These are phyloP conservation scores for Pseudozyma hubeiensis DNA, from an alignment of 1,284 basidiomycete genomes.

Conservation along the genomic window DNA sequence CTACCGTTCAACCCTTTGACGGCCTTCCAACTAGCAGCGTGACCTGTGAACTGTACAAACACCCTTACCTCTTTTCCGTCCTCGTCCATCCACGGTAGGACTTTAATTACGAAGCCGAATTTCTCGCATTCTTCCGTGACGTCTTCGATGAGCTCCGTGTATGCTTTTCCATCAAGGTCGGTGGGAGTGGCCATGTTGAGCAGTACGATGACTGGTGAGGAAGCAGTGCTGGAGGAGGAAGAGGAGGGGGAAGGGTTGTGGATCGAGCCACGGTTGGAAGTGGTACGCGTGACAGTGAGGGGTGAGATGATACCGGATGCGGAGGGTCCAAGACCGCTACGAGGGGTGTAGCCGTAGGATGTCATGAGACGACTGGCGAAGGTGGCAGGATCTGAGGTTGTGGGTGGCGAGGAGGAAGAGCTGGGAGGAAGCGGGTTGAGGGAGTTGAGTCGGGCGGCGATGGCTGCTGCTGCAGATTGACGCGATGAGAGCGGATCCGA, in stretches of 20 bases:
- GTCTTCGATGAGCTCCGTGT: slow-evolving; percentile 17
- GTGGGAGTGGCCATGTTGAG: slow-evolving; percentile 15
- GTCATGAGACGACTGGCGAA: slow-evolving; percentile 61
- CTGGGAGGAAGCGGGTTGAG: slow-evolving; percentile 1
- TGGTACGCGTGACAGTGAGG: slow-evolving; percentile 13
- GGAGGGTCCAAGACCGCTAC: slow-evolving; percentile 59
- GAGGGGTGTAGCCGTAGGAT: slow-evolving; percentile 55
- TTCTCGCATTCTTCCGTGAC: slow-evolving; percentile 48
- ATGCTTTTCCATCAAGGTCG: slow-evolving; percentile 1
- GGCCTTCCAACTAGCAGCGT: slow-evolving; percentile 55
- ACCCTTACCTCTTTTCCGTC: slow-evolving; percentile 28
- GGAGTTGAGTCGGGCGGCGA: slow-evolving; percentile 49
- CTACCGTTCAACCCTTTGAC: slow-evolving; percentile 52
- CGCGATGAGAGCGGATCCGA: slow-evolving; percentile 11
- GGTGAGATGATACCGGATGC: slow-evolving; percentile 57
- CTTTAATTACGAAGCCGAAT: slow-evolving; percentile 51
- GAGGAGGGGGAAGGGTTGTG: not conserved
- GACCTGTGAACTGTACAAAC: slow-evolving; percentile 60
- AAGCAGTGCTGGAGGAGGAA: too few species aligned
- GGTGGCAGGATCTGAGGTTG: slow-evolving; percentile 6
- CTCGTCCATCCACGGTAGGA: slow-evolving; percentile 4
- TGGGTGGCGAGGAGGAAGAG: not conserved
- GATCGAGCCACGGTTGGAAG: slow-evolving; percentile 4
- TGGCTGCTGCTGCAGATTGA: slow-evolving; percentile 52
- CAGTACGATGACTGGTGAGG: slow-evolving; percentile 26